phyloP scores from a whole-genome alignment of 1,284 basidiomycete species.

The Xerocomus nothofagi region DNA sequence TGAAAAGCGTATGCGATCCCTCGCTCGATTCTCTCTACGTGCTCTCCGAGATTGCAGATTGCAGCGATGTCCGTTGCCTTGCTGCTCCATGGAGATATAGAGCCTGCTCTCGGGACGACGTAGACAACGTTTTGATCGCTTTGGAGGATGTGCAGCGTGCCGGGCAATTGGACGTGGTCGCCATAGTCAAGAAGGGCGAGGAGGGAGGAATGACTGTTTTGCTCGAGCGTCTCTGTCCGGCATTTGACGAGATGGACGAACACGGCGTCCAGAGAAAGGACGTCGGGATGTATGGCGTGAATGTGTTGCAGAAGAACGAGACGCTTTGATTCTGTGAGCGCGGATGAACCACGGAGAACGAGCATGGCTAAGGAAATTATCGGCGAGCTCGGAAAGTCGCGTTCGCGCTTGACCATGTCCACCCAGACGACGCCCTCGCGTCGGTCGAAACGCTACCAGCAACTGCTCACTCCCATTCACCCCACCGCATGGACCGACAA shows the following conservation, averaged over 20 bases:
- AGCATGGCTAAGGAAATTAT: slow-evolving; percentile 64
- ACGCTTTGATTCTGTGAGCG: slow-evolving; percentile 71
- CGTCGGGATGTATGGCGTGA: slow-evolving; percentile 50
- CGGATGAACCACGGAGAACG: slow-evolving; percentile 70
- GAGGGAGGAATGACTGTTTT: slow-evolving; percentile 50
- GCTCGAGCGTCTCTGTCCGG: slow-evolving; percentile 46
- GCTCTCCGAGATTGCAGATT: slow-evolving; percentile 75
- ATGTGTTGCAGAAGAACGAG: slow-evolving; percentile 66
- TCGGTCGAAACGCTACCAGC: slow-evolving; percentile 56
- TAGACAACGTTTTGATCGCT: slow-evolving; percentile 54
- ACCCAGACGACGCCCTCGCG: slow-evolving; percentile 36
- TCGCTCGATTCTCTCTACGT: slow-evolving; percentile 83
- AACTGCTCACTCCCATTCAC: slow-evolving; percentile 43
- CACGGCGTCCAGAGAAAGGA: slow-evolving; percentile 78
- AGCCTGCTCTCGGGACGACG: slow-evolving; percentile 77
- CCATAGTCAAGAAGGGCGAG: slow-evolving; percentile 86
- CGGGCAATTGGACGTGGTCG: slow-evolving; percentile 62
- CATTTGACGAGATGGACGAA: slow-evolving; percentile 87
- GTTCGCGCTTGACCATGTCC: slow-evolving; percentile 22
- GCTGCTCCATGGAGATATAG: slow-evolving; percentile 94
- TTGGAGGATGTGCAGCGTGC: slow-evolving; percentile 45
- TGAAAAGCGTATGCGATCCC: slow-evolving; percentile 75
- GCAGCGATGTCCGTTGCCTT: slow-evolving; percentile 96
- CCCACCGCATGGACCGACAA: slow-evolving; percentile 31
- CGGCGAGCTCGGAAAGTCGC: too few relatives aligned